Evolutionary conservation across 441 rosid species (phyloP).

Genomic region (Adansonia gregorii): DNA sequence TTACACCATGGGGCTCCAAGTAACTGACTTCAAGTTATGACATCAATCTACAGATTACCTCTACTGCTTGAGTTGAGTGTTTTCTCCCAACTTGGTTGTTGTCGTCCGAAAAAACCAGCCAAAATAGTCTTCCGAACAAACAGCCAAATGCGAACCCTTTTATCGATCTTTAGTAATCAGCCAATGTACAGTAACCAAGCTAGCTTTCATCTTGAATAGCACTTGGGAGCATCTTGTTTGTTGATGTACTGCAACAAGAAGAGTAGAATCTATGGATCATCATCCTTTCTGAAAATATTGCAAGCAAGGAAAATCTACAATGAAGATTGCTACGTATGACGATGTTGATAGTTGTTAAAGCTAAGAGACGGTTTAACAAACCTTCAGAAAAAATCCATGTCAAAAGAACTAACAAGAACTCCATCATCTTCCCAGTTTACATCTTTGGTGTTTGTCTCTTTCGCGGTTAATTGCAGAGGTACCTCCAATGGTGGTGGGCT

Average conservation of each 20-base stretch:
- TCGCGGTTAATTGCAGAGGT: slow-evolving; percentile 57
- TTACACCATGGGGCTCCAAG: slow-evolving; percentile 3
- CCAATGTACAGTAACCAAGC: not conserved
- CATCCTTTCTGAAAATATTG: not conserved
- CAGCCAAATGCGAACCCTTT: not conserved
- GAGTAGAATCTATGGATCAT: not conserved
- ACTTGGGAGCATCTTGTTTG: slow-evolving; percentile 1
- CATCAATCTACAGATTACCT: not conserved
- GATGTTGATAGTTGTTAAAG: not conserved
- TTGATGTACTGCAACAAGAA: not conserved
- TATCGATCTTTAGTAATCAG: slow-evolving; percentile 8
- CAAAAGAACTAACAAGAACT: slow-evolving; percentile 64
- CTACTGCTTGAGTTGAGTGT: not conserved
- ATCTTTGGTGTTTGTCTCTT: slow-evolving; percentile 65
- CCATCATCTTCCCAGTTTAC: slow-evolving; percentile 88
- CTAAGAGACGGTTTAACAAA: not conserved
- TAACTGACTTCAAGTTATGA: not conserved
- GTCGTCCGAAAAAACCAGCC: not conserved
- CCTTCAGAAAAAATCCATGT: slow-evolving; percentile 70
- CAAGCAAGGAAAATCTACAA: not conserved
- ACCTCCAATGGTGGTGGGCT: slow-evolving; percentile 73
- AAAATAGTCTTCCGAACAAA: not conserved
- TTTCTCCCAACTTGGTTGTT: not conserved
- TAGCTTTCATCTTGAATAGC: not conserved
- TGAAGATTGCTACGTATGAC: not conserved